Base-by-base conservation (phyloP, 192 early-diverging fungal species). In the Mortierella alpina region DNA sequence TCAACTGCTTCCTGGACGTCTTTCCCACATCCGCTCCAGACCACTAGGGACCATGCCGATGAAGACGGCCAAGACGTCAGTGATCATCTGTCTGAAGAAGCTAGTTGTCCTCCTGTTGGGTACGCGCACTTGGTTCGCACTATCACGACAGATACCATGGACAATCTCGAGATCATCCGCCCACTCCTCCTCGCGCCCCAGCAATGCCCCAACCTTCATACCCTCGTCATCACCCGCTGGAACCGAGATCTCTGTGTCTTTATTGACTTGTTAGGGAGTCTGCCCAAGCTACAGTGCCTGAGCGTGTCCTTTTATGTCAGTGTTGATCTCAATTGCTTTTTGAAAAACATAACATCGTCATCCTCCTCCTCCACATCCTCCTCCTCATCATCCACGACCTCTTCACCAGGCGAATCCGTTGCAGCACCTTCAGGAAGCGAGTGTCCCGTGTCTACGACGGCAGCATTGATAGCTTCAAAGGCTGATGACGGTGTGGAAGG, bases 1-100 rank as follows among this genome's bases (percentile, higher is more conserved):
- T 69, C 74, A 4, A 76, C 74, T 3, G 61, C 52, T 5, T 76
- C 74, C 2, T 76, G 74, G 74, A 76, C 66, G 13, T 17, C 9
- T 3, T 76, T 76, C 20, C 67, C 74, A 7, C 40, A 31, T 31
- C 31, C 66, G 7, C 62, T 63, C 39, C 11, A 55, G 39, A 31
- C 31, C 31, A 31, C 31, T 31, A 31, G 31, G 3, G 31, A 31
- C 31, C 31, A 31, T 31, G 31, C 31, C 31, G 31, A 31, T 31
- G 52, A 47, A n/a, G 23, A 5, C 45, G 41, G 22, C 22, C 41
- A 17, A 22, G 31, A 53, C 55, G 41, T 7, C 45, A 57, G 18
- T 9, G 20, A 45, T 42, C 5, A 15, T 0, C 1, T 20, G 12
- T 39, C 40, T 15, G 59, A 39, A 61, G 23, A 13, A 13, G 13